These are phyloP conservation scores for Gastrolobium villosum DNA, from an alignment of 306 rosid genomes.

Conservation along the genomic window DNA sequence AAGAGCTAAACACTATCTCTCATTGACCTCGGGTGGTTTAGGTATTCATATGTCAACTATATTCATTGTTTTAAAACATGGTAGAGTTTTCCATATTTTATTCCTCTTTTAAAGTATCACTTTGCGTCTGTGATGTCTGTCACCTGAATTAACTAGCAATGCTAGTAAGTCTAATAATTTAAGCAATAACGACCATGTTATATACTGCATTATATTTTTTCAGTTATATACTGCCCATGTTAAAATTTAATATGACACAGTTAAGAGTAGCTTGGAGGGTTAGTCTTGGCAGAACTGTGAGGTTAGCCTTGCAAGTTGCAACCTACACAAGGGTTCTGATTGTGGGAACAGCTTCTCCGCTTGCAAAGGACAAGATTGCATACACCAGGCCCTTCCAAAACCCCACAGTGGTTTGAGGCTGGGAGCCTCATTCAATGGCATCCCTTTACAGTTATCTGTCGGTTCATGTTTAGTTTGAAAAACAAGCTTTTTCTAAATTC, in stretches of 20 bases:
- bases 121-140: constrained; percentile 6
- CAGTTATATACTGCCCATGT: background rate
- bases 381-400: constrained; percentile 7
- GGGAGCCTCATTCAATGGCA: background rate
- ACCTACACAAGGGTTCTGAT: background rate
- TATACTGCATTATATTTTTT: background rate
- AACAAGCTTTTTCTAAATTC: background rate
- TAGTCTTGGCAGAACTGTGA: background rate
- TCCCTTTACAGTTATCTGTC: constrained; percentile 21
- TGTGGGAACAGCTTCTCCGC: background rate
- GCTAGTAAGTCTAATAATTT: constrained; percentile 3
- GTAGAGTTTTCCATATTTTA: constrained; percentile 17
- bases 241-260: background rate
- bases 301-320: constrained; percentile 2
- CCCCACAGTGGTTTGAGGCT: background rate
- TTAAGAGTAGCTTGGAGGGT: background rate
- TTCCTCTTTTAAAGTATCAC: constrained; percentile 6
- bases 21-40: constrained; percentile 89
- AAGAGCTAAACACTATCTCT: constrained; percentile 86
- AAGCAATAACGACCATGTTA: background rate
- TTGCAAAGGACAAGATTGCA: background rate
- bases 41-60: constrained; percentile 62
- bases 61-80: constrained; percentile 34
- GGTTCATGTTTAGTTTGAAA: background rate
- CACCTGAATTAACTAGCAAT: constrained; percentile 1